phyloP scores from a whole-genome alignment of 2,329 filamentous ascomycete genomes.

The Alternaria infectoria region DNA sequence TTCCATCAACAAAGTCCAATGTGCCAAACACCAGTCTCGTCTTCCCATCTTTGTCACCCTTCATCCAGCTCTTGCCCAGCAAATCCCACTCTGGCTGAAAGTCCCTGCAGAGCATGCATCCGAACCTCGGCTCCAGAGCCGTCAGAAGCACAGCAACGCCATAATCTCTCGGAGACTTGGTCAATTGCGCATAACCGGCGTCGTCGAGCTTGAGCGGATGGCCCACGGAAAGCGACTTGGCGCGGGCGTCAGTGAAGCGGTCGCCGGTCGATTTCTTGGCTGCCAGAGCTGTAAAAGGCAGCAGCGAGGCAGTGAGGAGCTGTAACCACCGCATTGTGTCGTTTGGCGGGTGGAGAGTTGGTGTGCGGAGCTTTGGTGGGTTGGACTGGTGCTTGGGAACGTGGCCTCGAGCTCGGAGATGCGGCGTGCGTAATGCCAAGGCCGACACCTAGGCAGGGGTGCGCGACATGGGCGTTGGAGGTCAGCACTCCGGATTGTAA shows the following conservation, averaged over 20 bases:
- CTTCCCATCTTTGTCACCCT: conserved; percentile 77
- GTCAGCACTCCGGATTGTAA: not conserved
- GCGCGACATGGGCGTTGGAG: not conserved
- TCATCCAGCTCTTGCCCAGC: conserved; percentile 83
- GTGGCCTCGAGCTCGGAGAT: conserved; percentile 38
- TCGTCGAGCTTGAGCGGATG: conserved; percentile 79
- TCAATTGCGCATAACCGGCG: conserved; percentile 75
- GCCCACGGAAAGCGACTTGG: conserved; percentile 67
- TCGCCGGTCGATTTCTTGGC: conserved; percentile 69
- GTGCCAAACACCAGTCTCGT: conserved; percentile 80
- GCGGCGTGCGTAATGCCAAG: conserved; percentile 40
- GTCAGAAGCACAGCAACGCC: conserved; percentile 83
- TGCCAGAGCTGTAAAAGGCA: conserved; percentile 66
- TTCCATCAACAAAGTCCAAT: conserved; percentile 86
- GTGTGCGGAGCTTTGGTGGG: conserved; percentile 27
- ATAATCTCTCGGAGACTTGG: conserved; percentile 80
- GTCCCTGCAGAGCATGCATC: conserved; percentile 83
- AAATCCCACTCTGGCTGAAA: conserved; percentile 96
- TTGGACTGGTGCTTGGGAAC: conserved; percentile 35
- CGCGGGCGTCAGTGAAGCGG: conserved; percentile 74
- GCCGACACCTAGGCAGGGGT: conserved; percentile 21
- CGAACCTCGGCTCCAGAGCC: conserved; percentile 81
- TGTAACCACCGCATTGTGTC: conserved; percentile 70
- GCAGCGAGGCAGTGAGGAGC: conserved; percentile 66
- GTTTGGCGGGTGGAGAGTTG: conserved; percentile 21